Conservation (phyloP, 2,329 filamentous ascomycete genomes). For the Pseudogymnoascus sp. region DNA sequence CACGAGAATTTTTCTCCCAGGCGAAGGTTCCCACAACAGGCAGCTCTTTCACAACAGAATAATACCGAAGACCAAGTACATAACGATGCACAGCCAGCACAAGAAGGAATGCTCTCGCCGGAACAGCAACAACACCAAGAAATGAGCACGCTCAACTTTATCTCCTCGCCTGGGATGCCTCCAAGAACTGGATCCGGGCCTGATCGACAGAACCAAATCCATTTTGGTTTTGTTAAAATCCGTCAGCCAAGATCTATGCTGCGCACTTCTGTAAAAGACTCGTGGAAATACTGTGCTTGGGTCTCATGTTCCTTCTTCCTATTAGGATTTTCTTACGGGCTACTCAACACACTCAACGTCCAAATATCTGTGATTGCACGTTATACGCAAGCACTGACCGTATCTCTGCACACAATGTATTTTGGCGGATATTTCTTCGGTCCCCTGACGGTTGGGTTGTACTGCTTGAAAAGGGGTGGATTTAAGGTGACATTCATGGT, state of each 20-base stretch:
- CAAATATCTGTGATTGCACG: conserved; percentile 55
- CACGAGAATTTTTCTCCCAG: neutral
- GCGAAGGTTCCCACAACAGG: neutral
- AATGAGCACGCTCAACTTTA: conserved; percentile 23
- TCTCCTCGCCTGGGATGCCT: conserved; percentile 19
- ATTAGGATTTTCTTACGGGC: conserved; percentile 81
- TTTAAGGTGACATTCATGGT: conserved; percentile 70
- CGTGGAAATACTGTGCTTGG: conserved; percentile 58
- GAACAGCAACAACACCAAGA: conserved; percentile 14
- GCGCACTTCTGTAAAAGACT: conserved; percentile 51
- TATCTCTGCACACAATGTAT: conserved; percentile 63
- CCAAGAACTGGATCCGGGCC: neutral
- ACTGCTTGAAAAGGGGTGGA: conserved; percentile 59
- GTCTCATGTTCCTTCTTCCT: conserved; percentile 74
- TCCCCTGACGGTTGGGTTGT: conserved; percentile 56
- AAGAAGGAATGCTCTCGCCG: neutral
- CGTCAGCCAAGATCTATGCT: conserved; percentile 59
- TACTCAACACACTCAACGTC: conserved; percentile 72
- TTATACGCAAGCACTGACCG: conserved; percentile 47
- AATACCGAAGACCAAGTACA: neutral
- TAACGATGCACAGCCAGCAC: neutral
- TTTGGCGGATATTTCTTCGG: conserved; percentile 63
- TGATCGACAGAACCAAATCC: conserved; percentile 33
- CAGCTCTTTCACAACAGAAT: neutral
- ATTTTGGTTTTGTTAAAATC: conserved; percentile 69